phyloP scores from a whole-genome alignment of 2,329 filamentous ascomycete genomes.

The Cadophora luteo-olivacea region DNA sequence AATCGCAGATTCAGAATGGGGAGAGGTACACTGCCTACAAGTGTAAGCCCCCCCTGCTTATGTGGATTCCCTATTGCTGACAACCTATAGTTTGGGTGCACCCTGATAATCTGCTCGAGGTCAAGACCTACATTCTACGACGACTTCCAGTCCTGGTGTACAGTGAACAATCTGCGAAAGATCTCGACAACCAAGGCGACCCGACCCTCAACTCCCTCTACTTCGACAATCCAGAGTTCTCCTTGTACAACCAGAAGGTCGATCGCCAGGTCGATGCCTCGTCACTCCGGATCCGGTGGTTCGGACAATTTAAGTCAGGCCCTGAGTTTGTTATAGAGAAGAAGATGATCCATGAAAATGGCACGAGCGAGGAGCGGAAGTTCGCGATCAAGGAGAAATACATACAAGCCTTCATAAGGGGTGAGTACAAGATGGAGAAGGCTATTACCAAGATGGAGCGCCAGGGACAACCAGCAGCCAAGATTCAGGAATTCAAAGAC shows the following conservation, averaged over 20 bases:
- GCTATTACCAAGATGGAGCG: conserved; percentile 85
- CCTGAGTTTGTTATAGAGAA: conserved; percentile 88
- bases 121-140: conserved; percentile 94
- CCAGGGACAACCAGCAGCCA: conserved; percentile 69
- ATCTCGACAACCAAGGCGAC: conserved; percentile 80
- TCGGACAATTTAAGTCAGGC: conserved; percentile 78
- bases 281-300: conserved; percentile 90
- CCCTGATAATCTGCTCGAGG: conserved; percentile 91
- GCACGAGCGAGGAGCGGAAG: conserved; percentile 78
- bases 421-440: conserved; percentile 92
- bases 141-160: conserved; percentile 92
- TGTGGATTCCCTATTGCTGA: conserved; percentile 42
- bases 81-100: conserved; percentile 82
- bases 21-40: conserved; percentile 87
- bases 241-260: conserved; percentile 86
- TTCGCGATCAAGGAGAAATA: conserved; percentile 95
- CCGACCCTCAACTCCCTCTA: conserved; percentile 95
- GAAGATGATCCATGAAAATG: conserved; percentile 81
- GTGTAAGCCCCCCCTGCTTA: conserved; percentile 59
- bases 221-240: conserved; percentile 88
- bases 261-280: conserved; percentile 76
- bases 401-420: conserved; percentile 83
- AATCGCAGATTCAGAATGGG: conserved; percentile 64
- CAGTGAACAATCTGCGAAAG: conserved; percentile 84
- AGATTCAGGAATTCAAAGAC: conserved; percentile 72